Evolutionary conservation across 441 rosid genomes (phyloP).

Genomic region (Pelargonium australe): DNA sequence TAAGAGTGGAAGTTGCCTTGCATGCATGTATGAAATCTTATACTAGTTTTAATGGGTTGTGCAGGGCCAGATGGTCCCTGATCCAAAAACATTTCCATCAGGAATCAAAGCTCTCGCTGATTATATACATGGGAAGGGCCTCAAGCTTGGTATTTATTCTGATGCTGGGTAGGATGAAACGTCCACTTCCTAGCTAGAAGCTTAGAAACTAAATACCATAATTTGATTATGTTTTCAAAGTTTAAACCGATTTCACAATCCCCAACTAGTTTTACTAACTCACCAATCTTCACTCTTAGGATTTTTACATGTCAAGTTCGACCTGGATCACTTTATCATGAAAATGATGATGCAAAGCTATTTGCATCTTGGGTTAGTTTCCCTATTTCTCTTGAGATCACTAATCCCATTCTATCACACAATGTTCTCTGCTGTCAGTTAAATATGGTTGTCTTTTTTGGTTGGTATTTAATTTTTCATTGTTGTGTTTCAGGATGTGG

Average conservation of each 20-base stretch:
- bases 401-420: background rate
- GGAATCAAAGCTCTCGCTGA: slow-evolving; percentile 86
- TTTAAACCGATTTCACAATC: background rate
- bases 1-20: background rate
- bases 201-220: slow-evolving; percentile 10
- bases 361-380: slow-evolving; percentile 95
- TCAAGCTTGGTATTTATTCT: slow-evolving; percentile 95
- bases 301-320: slow-evolving; percentile 84
- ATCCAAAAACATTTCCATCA: slow-evolving; percentile 71
- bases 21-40: background rate
- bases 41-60: slow-evolving; percentile 14
- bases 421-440: background rate
- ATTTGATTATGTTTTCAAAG: background rate
- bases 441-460: background rate
- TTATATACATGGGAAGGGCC: slow-evolving; percentile 75
- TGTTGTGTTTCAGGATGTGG: slow-evolving; percentile 56
- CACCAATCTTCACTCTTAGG: slow-evolving; percentile 30
- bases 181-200: slow-evolving; percentile 20
- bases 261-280: slow-evolving; percentile 11
- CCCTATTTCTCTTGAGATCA: slow-evolving; percentile 6
- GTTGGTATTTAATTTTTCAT: slow-evolving; percentile 9
- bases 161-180: slow-evolving; percentile 84
- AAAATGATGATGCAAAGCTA: slow-evolving; percentile 62
- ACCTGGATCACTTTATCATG: slow-evolving; percentile 89
- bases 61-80: slow-evolving; percentile 79